A percentile compares a stretch with the other conserved stretches of the same genome.
Conservation (phyloP, 1,284 basidiomycete species). For the Cerioporus squamosus region DNA sequence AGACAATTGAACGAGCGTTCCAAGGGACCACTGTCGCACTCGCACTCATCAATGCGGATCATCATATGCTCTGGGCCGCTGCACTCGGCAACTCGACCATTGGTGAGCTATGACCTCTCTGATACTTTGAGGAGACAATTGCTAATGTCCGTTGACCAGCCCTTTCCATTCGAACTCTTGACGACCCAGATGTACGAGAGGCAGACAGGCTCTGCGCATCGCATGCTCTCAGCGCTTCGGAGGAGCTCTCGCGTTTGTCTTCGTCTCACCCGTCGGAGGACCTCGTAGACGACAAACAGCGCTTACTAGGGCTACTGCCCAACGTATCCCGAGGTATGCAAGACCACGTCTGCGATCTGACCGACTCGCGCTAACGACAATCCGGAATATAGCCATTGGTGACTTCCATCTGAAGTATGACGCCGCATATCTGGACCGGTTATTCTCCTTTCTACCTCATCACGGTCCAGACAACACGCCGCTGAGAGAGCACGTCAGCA, state of each 20-base stretch:
- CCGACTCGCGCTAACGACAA: not conserved
- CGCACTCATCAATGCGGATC: not conserved
- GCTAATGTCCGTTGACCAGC: not conserved
- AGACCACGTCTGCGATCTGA: too few relatives aligned
- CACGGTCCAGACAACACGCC: not conserved
- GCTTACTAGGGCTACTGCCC: not conserved
- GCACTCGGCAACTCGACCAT: not conserved
- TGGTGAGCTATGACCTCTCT: not conserved
- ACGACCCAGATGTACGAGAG: not conserved
- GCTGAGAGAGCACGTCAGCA: not conserved
- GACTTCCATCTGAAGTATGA: not conserved
- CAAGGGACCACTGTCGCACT: conserved; percentile 4
- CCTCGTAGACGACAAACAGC: too few relatives aligned
- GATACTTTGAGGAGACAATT: not conserved
- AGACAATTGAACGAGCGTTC: not conserved
- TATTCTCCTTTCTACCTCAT: not conserved
- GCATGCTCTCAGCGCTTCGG: too few relatives aligned
- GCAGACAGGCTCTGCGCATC: too few relatives aligned
- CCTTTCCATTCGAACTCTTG: not conserved
- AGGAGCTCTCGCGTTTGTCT: too few relatives aligned
- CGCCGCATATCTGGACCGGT: not conserved
- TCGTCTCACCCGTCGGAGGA: too few relatives aligned
- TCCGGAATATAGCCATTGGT: not conserved
- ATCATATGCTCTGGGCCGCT: conserved; percentile 4
- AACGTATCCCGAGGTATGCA: not conserved